Conservation (phyloP, 768 basidiomycete genomes). For the Pilatotrama ljubarskyi region DNA sequence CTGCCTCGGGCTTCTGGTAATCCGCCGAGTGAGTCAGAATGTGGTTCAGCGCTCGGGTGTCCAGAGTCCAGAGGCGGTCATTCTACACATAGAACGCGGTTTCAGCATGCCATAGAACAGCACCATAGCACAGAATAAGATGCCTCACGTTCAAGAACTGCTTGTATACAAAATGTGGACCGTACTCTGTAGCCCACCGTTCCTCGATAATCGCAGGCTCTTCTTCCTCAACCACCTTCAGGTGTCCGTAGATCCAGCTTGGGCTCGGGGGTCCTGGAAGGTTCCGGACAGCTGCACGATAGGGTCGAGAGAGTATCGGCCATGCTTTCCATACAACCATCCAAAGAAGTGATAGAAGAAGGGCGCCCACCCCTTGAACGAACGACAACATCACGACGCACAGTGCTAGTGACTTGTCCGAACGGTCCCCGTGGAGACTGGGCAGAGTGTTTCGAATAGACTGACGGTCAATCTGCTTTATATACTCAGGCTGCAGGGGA, state of each 20-base stretch:
- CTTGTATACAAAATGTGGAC: slow-evolving; percentile 45
- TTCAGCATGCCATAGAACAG: neutral
- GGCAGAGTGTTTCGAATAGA: too few relatives aligned
- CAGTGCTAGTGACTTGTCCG: too few relatives aligned
- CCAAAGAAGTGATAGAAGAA: too few relatives aligned
- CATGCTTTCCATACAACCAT: neutral
- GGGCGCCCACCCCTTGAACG: too few relatives aligned
- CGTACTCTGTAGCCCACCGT: slow-evolving; percentile 51
- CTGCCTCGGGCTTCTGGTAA: slow-evolving; percentile 56
- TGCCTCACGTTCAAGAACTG: slow-evolving; percentile 44
- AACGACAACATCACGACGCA: too few relatives aligned
- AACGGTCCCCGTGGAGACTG: too few relatives aligned
- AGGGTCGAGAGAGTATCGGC: neutral
- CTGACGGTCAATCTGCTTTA: too few relatives aligned
- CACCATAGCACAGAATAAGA: neutral
- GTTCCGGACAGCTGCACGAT: slow-evolving; percentile 41
- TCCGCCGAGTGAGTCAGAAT: slow-evolving; percentile 57
- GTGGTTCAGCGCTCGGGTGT: slow-evolving; percentile 63
- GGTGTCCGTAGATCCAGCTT: slow-evolving; percentile 50
- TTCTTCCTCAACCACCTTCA: slow-evolving; percentile 43
- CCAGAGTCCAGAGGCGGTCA: slow-evolving; percentile 33
- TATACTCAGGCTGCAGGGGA: too few relatives aligned
- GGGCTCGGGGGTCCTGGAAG: slow-evolving; percentile 51
- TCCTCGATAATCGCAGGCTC: slow-evolving; percentile 33
- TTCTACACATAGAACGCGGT: neutral